Percentiles rank a stretch among this genome's conserved stretches.
Evolutionary conservation across 495 filamentous ascomycete species (phyloP).

Genomic region (Xylaria intraflava): DNA sequence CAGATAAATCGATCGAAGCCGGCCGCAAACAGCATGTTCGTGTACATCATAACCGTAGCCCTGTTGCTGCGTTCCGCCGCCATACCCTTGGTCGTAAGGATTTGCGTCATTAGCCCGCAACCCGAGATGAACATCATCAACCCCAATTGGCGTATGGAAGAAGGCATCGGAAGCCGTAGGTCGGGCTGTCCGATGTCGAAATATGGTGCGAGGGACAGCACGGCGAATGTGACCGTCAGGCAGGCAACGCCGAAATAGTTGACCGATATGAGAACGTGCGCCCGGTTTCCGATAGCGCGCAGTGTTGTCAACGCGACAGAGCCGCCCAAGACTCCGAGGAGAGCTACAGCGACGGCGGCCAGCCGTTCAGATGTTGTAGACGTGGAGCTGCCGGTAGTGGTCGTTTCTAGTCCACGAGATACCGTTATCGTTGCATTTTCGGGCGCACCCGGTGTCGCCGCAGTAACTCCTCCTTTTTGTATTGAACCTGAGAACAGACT

Average conservation of each 20-base stretch:
- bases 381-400: slow-evolving; percentile 20
- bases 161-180: slow-evolving; percentile 57
- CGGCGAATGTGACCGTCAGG: slow-evolving; percentile 56
- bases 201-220: slow-evolving; percentile 45
- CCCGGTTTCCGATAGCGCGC: slow-evolving; percentile 74
- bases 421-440: slow-evolving; percentile 20
- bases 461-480: slow-evolving; percentile 10
- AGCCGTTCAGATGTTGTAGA: slow-evolving; percentile 62
- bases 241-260: slow-evolving; percentile 76
- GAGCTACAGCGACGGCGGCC: slow-evolving; percentile 61
- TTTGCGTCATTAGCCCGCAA: slow-evolving; percentile 82
- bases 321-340: slow-evolving; percentile 75
- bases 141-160: slow-evolving; percentile 57
- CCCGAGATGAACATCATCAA: slow-evolving; percentile 62
- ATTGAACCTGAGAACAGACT: slow-evolving; percentile 43
- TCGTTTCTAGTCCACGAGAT: slow-evolving; percentile 9
- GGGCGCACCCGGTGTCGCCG: slow-evolving; percentile 19
- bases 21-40: slow-evolving; percentile 86
- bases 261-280: slow-evolving; percentile 78
- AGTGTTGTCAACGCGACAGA: slow-evolving; percentile 74
- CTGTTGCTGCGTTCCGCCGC: slow-evolving; percentile 58
- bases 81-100: slow-evolving; percentile 75
- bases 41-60: slow-evolving; percentile 86
- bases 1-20: slow-evolving; percentile 75
- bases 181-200: slow-evolving; percentile 43